These are phyloP conservation scores for Atkinsonella hypoxylon DNA, from an alignment of 2,329 filamentous ascomycete genomes.

Conservation along the genomic window DNA sequence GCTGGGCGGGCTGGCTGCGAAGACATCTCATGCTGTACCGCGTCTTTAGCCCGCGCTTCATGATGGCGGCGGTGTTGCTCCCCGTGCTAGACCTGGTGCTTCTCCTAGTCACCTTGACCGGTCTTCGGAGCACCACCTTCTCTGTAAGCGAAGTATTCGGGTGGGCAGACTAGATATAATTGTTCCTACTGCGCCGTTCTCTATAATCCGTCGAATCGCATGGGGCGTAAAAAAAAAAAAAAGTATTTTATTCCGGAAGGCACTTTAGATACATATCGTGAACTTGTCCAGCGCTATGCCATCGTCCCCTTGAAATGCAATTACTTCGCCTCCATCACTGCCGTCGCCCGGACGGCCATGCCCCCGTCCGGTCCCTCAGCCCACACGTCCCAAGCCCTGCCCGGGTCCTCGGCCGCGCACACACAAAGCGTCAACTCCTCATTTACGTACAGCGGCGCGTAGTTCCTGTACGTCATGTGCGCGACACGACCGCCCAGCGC, in stretches of 20 bases:
- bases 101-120: conserved; percentile 58
- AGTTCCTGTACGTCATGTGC: conserved; percentile 64
- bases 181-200: neutral
- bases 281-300: too few species aligned
- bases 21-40: conserved; percentile 94
- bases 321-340: conserved; percentile 11
- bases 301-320: neutral
- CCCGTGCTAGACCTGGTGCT: conserved; percentile 66
- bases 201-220: neutral
- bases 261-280: neutral
- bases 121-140: conserved; percentile 62
- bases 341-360: conserved; percentile 49
- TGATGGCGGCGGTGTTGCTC: conserved; percentile 64
- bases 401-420: conserved; percentile 27
- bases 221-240: too few species aligned
- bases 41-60: conserved; percentile 83
- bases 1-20: conserved; percentile 78
- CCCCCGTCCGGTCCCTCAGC: conserved; percentile 49
- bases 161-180: conserved; percentile 40
- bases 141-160: conserved; percentile 86
- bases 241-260: too few species aligned
- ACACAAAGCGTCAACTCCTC: conserved; percentile 62
- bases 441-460: conserved; percentile 66
- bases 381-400: conserved; percentile 47
- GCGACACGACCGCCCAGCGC: conserved; percentile 39